phyloP scores from a whole-genome alignment of 495 filamentous ascomycete genomes.

The Penicillium cataractarum region DNA sequence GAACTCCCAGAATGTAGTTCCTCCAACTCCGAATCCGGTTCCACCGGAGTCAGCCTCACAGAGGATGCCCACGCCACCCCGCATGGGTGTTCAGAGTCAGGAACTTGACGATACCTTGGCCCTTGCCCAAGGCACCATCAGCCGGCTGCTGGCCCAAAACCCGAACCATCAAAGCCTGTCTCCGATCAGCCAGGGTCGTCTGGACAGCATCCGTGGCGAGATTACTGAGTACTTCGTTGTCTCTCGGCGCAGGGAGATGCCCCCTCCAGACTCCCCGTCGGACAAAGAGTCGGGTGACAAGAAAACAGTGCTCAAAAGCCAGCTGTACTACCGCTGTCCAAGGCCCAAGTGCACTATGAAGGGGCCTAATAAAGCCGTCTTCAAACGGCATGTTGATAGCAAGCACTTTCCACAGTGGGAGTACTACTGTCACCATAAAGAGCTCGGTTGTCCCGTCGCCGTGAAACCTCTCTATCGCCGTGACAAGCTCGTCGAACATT shows the following conservation, averaged over 20 bases:
- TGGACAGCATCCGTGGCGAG: background rate
- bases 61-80: background rate
- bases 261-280: background rate
- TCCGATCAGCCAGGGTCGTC: background rate
- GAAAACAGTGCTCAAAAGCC: too few species aligned
- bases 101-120: background rate
- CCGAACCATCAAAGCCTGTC: background rate
- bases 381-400: constrained; percentile 5
- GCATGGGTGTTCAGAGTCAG: background rate
- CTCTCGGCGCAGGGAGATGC: background rate
- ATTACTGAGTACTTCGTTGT: background rate
- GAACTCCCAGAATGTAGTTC: background rate
- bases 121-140: background rate
- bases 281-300: background rate
- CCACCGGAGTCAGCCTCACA: background rate
- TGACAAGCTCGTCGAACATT: background rate
- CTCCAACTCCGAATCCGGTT: background rate
- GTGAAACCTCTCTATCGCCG: too few species aligned
- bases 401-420: constrained; percentile 3
- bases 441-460: too few species aligned
- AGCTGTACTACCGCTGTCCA: too few species aligned
- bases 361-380: too few species aligned
- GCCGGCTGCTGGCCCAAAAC: background rate
- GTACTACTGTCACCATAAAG: background rate
- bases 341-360: too few species aligned